Evolutionary conservation across 2,329 filamentous ascomycete genomes (phyloP).

Genomic region (Macroventuria anomochaeta): DNA sequence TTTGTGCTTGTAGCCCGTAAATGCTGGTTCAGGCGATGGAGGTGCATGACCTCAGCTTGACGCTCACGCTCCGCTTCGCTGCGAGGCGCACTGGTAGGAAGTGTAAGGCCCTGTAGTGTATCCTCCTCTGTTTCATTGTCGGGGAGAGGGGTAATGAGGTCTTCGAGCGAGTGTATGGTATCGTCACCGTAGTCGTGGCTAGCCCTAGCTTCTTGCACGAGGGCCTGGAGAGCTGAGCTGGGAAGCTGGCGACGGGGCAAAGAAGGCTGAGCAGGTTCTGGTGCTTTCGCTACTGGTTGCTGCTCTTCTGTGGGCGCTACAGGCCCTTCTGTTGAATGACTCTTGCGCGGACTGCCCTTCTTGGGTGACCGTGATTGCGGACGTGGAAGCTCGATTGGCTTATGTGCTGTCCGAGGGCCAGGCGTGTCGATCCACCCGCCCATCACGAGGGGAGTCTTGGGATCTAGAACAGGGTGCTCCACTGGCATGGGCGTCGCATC

Average conservation of each 20-base stretch:
- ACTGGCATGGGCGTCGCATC: constrained; percentile 41
- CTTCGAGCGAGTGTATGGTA: constrained; percentile 57
- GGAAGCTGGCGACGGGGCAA: constrained; percentile 35
- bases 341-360: constrained; percentile 25
- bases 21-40: constrained; percentile 52
- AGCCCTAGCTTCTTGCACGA: constrained; percentile 49
- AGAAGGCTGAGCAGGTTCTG: background rate
- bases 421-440: constrained; percentile 59
- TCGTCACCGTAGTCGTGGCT: constrained; percentile 52
- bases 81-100: constrained; percentile 37
- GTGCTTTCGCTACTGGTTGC: constrained; percentile 2
- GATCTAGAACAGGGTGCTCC: constrained; percentile 28
- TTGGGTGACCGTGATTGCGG: constrained; percentile 26
- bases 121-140: constrained; percentile 42
- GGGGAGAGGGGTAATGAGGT: constrained; percentile 46
- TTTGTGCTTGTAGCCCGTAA: constrained; percentile 50
- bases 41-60: constrained; percentile 50
- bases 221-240: constrained; percentile 48
- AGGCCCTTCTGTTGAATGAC: constrained; percentile 19
- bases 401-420: constrained; percentile 34
- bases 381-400: constrained; percentile 11
- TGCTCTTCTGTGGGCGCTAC: constrained; percentile 4
- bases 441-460: constrained; percentile 55
- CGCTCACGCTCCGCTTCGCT: constrained; percentile 52
- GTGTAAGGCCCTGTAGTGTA: constrained; percentile 38